Evolutionary conservation across 495 filamentous ascomycete genomes (phyloP).

Genomic region (Penicillium odoratum): DNA sequence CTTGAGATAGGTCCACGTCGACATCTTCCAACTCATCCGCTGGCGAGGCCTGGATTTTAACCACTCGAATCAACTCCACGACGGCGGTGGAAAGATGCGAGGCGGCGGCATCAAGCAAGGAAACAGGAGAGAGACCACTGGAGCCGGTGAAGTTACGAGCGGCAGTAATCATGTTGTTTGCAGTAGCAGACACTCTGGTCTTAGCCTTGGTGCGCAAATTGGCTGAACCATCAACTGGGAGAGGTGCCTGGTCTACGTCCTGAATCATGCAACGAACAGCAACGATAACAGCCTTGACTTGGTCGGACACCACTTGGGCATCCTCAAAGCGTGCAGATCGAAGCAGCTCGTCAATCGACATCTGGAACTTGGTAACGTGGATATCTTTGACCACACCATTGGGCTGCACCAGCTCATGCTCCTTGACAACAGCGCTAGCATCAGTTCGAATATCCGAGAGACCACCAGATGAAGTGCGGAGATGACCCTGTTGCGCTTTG

Average conservation of each 20-base stretch:
- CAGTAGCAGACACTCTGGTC: conserved; percentile 77
- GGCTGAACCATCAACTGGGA: conserved; percentile 37
- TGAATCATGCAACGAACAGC: conserved; percentile 78
- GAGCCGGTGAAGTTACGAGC: conserved; percentile 84
- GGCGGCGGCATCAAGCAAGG: conserved; percentile 90
- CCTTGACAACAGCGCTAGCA: conserved; percentile 59
- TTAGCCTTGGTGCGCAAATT: conserved; percentile 65
- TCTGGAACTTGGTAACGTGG: conserved; percentile 92
- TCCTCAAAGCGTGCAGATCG: conserved; percentile 70
- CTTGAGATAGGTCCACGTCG: conserved; percentile 40
- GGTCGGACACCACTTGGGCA: conserved; percentile 67
- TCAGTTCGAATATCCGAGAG: conserved; percentile 64
- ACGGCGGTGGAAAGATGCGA: conserved; percentile 84
- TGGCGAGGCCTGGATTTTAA: conserved; percentile 79
- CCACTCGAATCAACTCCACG: conserved; percentile 77
- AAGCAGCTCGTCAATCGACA: conserved; percentile 91
- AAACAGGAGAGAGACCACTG: conserved; percentile 88
- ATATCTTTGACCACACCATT: conserved; percentile 84
- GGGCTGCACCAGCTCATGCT: conserved; percentile 68
- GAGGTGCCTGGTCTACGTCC: conserved; percentile 64
- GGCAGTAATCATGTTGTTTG: conserved; percentile 94
- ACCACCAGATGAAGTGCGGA: conserved; percentile 78
- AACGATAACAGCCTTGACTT: conserved; percentile 79
- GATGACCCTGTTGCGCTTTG: conserved; percentile 79
- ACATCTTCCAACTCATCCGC: conserved; percentile 75